Base-by-base conservation (phyloP, 768 basidiomycete species). In the Crassisporium funariophilum region DNA sequence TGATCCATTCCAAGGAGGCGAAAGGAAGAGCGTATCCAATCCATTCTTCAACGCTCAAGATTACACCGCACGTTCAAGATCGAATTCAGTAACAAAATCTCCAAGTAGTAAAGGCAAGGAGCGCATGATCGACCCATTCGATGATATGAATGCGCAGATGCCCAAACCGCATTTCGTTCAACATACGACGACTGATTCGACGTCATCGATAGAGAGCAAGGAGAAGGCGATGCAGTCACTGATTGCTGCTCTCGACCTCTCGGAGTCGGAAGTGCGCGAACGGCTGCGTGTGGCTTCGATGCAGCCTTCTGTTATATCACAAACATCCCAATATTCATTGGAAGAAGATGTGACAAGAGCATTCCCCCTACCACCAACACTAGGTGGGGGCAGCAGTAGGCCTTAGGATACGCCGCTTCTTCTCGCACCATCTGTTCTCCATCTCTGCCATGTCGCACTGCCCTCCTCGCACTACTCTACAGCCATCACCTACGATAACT, bases 221-320 rank as follows among this genome's bases (percentile, higher is more conserved):
- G 74, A 80, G 42, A 76, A 73, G 35, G 83, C 84, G 12, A 64
- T 88, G 54, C 73, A 72, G 58, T 83, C 82, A n/a, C 70, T 88
- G 41, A 76, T 87, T 47, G 84, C 81, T 16, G 85, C 82, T n/a
- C 74, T 88, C 34, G 76, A 83, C 25, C 66, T 74, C 2, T 60
- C 74, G 1, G 69, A 73, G 35, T 71, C 73, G 25, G 74, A 77
- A 44, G 70, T 73, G 2, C 69, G 79, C 53, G 71, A 70, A 43
- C 68, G 79, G 23, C 61, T 83, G 55, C 71, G 83, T 35, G 71
- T 83, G 20, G 73, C 77, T 13, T 85, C 84, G 3, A 68, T 84
- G 69, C 81, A 81, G 52, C 78, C 82, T 2, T 81, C 81, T 1
- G 45, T 75, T 35, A 53, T 70, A 35, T 63, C 62, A 16, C 50